These are phyloP conservation scores for Poterioochromonas sp. DNA, from an alignment of 352 stramenopile genomes.

Conservation along the genomic window DNA sequence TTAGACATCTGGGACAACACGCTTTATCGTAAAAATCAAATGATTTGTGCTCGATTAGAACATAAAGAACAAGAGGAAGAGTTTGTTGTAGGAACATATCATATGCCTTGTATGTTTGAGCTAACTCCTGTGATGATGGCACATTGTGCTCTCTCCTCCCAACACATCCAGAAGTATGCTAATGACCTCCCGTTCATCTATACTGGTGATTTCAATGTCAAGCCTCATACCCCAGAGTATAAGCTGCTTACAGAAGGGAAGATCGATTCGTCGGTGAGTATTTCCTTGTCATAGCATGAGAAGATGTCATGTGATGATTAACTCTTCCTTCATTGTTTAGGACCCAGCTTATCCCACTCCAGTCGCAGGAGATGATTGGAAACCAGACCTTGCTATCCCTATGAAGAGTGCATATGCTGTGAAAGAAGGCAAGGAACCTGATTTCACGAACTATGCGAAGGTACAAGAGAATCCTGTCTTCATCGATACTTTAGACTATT, in stretches of 20 bases:
- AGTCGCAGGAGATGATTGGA: conserved; percentile 30
- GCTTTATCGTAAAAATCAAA: conserved; percentile 54
- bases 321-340: conserved; percentile 23
- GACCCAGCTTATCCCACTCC: conserved; percentile 45
- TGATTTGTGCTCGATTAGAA: conserved; percentile 53
- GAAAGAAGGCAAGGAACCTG: conserved; percentile 50
- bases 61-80: conserved; percentile 5
- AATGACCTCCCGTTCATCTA: conserved; percentile 51
- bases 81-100: conserved; percentile 66
- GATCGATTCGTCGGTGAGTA: conserved; percentile 42
- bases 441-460: conserved; percentile 67
- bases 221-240: conserved; percentile 57
- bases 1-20: conserved; percentile 54
- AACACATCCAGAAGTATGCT: conserved; percentile 42
- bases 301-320: too few species aligned
- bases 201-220: conserved; percentile 74
- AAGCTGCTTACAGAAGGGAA: conserved; percentile 57
- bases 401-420: conserved; percentile 53
- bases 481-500: conserved; percentile 71
- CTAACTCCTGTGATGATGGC: conserved; percentile 57
- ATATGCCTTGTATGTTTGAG: conserved; percentile 73
- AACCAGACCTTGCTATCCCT: conserved; percentile 22
- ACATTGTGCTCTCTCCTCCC: conserved; percentile 55
- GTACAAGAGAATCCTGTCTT: conserved; percentile 52
- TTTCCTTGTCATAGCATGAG: not conserved